A percentile compares a stretch with the other conserved stretches of the same genome.
phyloP scores from a whole-genome alignment of 805 yeast genomes.

The Nakazawaea sp. region DNA sequence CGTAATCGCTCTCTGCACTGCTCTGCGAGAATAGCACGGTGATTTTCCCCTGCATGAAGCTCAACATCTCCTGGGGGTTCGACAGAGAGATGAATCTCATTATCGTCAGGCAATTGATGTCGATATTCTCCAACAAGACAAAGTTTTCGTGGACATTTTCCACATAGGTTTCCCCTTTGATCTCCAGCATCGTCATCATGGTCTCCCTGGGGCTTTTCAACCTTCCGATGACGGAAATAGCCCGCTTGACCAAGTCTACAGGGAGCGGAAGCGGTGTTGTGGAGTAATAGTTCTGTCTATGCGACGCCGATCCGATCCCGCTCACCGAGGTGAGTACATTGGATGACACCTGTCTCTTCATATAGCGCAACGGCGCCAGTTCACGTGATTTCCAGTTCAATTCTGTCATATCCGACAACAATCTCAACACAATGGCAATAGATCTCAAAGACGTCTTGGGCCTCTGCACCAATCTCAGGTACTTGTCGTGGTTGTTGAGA shows the following conservation, averaged over 20 bases:
- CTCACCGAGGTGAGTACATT: conserved; percentile 16
- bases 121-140: conserved; percentile 25
- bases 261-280: conserved; percentile 24
- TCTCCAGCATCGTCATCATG: conserved; percentile 11
- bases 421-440: conserved; percentile 26
- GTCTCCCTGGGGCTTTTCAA: conserved; percentile 12
- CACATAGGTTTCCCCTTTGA: conserved; percentile 11
- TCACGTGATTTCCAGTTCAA: conserved; percentile 30
- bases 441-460: conserved; percentile 25
- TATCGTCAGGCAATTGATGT: conserved; percentile 31
- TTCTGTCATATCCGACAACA: conserved; percentile 34
- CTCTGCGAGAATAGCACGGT: conserved; percentile 11
- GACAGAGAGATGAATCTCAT: conserved; percentile 43
- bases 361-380: conserved; percentile 15
- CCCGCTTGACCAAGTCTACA: conserved; percentile 17
- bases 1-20: conserved; percentile 25
- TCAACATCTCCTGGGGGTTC: conserved; percentile 36
- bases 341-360: conserved; percentile 18
- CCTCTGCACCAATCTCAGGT: neutral
- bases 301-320: conserved; percentile 25
- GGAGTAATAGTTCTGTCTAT: conserved; percentile 25
- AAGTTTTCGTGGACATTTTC: conserved; percentile 15
- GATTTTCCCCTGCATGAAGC: conserved; percentile 24
- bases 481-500: conserved; percentile 16
- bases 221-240: conserved; percentile 7